Evolutionary conservation across 2,329 filamentous ascomycete genomes (phyloP), one percentile per base, ranked within the genome.

Genomic region (Pseudocercospora fijiensis): DNA sequence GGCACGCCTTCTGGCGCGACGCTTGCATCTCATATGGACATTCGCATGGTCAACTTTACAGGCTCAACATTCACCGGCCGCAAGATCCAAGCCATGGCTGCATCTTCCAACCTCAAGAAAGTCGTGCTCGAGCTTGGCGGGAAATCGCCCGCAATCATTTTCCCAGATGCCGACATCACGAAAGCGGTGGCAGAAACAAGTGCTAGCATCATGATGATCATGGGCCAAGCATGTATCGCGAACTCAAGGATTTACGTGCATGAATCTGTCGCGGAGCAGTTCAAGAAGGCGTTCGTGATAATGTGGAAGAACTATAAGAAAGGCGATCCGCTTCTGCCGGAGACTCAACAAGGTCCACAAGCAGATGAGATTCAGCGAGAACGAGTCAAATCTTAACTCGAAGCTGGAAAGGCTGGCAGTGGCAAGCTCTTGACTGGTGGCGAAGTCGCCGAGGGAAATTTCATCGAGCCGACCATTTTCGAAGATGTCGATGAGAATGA

Each of bases 11-110:
- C 88, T 0, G 90, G 90, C 10, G 82, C 86, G 4, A 86, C 88
- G 0, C 81, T 92, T 9, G 87, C 86, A 4, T 81, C 81, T 30
- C 90, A 93, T 73, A 78, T 86, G 57, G 83, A 84, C 49, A 83
- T 93, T 20, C 87, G 90, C 71, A 92, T 92, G 80, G 82, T 92
- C 67, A 88, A 89, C 1, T 93, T 93, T 69, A 93, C 90, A 0
- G 90, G 90, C 43, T 90, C 86, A 1, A 91, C 89, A 0, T 78
- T 79, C 1, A 92, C 89, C 0, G 90, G 87, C 9, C 66, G 69
- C 27, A 67, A 67, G 26, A 72, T 76, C 51, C 67, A 72, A 57
- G 69, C 64, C 13, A 68, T 69, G n/a, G 72, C 73, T 9, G 72
- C 73, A 8, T 60, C 63, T 13, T 68, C 64, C 18, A 76, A 75